phyloP scores from a whole-genome alignment of 352 stramenopile species.

The Pythium utonaiense region DNA sequence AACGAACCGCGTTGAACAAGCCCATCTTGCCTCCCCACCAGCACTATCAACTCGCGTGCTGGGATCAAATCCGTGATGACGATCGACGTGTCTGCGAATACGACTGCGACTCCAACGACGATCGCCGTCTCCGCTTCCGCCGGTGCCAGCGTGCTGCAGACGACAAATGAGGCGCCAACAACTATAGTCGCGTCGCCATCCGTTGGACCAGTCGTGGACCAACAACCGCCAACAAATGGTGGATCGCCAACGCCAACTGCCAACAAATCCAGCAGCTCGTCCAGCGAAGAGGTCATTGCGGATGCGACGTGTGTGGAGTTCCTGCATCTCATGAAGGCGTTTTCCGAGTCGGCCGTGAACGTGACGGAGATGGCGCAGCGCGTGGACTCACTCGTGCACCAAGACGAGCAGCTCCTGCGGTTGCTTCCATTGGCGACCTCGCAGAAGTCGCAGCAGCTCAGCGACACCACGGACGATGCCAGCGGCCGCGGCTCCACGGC shows the following conservation, averaged over 20 bases:
- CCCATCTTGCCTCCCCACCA: background rate
- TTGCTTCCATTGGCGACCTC: slow-evolving; percentile 14
- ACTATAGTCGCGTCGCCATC: background rate
- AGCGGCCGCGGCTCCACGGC: slow-evolving; percentile 4
- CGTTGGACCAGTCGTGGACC: background rate
- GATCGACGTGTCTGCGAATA: background rate
- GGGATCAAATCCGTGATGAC: slow-evolving; percentile 3
- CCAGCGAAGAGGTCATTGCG: slow-evolving; percentile 8
- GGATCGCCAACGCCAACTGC: background rate
- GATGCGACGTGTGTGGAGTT: slow-evolving; percentile 31
- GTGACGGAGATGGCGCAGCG: slow-evolving; percentile 31
- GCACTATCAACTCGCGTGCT: background rate
- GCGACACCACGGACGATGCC: background rate
- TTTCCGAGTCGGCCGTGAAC: slow-evolving; percentile 28
- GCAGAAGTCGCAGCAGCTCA: too few species aligned
- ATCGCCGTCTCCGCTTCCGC: background rate
- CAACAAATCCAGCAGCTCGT: background rate
- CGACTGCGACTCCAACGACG: background rate
- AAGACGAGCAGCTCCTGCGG: slow-evolving; percentile 28
- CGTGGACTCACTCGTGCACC: slow-evolving; percentile 33
- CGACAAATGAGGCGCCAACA: background rate
- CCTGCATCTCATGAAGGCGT: slow-evolving; percentile 34
- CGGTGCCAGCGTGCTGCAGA: background rate
- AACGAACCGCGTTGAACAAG: background rate
- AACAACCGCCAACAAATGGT: background rate